Evolutionary conservation across 1,284 basidiomycete genomes (phyloP).

Genomic region (Cutaneotrichosporon spelunceum): DNA sequence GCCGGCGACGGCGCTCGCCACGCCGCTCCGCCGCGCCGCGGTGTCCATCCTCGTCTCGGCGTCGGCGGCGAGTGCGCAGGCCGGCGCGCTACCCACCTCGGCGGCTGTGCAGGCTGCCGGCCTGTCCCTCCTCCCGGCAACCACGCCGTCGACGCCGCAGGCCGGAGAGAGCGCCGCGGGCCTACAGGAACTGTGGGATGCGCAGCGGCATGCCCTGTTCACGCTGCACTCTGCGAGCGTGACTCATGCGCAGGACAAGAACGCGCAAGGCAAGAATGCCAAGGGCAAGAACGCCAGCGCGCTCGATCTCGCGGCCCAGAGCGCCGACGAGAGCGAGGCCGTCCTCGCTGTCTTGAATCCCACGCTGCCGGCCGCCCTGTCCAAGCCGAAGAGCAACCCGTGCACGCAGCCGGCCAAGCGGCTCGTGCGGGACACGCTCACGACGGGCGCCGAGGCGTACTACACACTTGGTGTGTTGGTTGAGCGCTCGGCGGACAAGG

Average conservation of each 20-base stretch:
- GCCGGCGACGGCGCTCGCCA: constrained; percentile 16
- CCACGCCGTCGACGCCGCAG: constrained; percentile 53
- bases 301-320: constrained; percentile 60
- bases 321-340: constrained; percentile 65
- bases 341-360: constrained; percentile 59
- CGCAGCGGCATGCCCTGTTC: constrained; percentile 68
- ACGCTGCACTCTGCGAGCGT: constrained; percentile 74
- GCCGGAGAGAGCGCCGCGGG: constrained; percentile 59
- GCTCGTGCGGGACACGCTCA: constrained; percentile 48
- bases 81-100: constrained; percentile 68
- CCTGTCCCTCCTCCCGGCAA: constrained; percentile 72
- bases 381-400: constrained; percentile 32
- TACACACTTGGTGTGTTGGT: constrained; percentile 51
- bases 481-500: constrained; percentile 56
- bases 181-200: constrained; percentile 63
- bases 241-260: constrained; percentile 58
- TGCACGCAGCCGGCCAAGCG: constrained; percentile 28
- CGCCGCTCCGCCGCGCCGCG: constrained; percentile 64
- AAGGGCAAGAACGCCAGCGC: constrained; percentile 53
- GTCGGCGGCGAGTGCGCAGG: constrained; percentile 64
- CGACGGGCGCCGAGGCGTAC: constrained; percentile 54
- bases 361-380: constrained; percentile 43
- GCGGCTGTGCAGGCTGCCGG: constrained; percentile 79
- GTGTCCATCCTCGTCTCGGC: constrained; percentile 65
- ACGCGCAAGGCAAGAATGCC: too few species aligned